Conservation (phyloP, 208 protist species). For the Blastocrithidia nonstop region DNA sequence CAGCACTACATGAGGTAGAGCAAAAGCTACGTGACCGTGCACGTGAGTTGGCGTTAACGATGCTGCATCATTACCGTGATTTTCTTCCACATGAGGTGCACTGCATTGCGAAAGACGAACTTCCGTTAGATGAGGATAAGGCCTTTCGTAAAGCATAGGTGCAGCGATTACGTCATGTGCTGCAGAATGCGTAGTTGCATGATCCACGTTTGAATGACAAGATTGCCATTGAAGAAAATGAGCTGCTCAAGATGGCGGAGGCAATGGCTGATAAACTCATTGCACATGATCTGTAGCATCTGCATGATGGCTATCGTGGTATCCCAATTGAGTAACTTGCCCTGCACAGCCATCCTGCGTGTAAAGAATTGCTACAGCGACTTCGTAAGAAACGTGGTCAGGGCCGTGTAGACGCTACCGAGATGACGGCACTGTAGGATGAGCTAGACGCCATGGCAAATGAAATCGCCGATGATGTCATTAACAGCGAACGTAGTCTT, state of each 20-base stretch:
- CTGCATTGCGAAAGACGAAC: conserved; percentile 23
- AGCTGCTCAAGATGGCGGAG: conserved; percentile 20
- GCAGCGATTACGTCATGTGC: conserved; percentile 26
- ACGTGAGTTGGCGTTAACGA: conserved; percentile 26
- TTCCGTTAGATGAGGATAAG: conserved; percentile 33
- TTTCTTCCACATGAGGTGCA: conserved; percentile 41
- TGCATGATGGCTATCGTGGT: conserved; percentile 22
- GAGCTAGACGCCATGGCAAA: conserved; percentile 53
- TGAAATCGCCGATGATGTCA: conserved; percentile 66
- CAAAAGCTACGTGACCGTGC: conserved; percentile 39
- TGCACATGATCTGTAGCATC: conserved; percentile 33
- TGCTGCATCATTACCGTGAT: conserved; percentile 26
- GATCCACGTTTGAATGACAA: conserved; percentile 11
- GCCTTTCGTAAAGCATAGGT: conserved; percentile 39
- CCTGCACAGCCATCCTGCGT: conserved; percentile 13
- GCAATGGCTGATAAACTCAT: conserved; percentile 43
- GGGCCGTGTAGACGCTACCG: conserved; percentile 17
- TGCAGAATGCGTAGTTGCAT: too few relatives aligned
- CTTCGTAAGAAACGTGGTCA: conserved; percentile 13
- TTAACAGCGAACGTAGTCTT: conserved; percentile 54
- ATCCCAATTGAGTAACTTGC: conserved; percentile 25
- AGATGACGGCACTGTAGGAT: conserved; percentile 49
- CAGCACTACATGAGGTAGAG: conserved; percentile 31
- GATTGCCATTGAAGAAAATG: conserved; percentile 25
- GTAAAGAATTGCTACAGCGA: conserved; percentile 16